These are phyloP conservation scores for Nissolia schottii DNA, from an alignment of 306 rosid genomes.

Conservation along the genomic window DNA sequence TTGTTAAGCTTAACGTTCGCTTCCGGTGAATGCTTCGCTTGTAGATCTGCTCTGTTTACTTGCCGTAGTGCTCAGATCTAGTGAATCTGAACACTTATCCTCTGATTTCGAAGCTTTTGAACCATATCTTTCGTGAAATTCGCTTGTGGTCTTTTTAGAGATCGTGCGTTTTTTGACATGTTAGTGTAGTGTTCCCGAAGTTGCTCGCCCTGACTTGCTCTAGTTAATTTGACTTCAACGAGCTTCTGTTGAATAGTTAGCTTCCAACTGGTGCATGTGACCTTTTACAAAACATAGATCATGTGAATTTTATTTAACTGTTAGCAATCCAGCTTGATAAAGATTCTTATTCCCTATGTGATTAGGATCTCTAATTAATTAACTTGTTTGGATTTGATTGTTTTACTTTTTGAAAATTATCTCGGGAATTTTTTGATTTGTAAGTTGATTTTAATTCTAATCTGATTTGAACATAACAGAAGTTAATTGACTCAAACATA, in stretches of 20 bases:
- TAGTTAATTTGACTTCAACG: neutral
- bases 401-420: neutral
- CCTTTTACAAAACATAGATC: neutral
- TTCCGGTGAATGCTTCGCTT: neutral
- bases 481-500: neutral
- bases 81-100: slow-evolving; percentile 33
- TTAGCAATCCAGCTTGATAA: neutral
- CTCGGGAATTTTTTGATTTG: neutral
- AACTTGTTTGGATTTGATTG: neutral
- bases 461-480: neutral
- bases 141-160: neutral
- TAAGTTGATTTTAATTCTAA: neutral
- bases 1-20: neutral
- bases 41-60: slow-evolving; percentile 33
- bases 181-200: neutral
- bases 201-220: neutral
- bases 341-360: neutral
- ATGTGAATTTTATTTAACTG: neutral
- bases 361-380: neutral
- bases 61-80: slow-evolving; percentile 27
- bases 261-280: neutral
- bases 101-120: neutral
- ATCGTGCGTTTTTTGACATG: neutral
- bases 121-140: neutral
- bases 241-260: neutral